Evolutionary conservation across 441 rosid species (phyloP), one percentile per base, ranked within the genome.

Genomic region (Heliophila coronopifolia): DNA sequence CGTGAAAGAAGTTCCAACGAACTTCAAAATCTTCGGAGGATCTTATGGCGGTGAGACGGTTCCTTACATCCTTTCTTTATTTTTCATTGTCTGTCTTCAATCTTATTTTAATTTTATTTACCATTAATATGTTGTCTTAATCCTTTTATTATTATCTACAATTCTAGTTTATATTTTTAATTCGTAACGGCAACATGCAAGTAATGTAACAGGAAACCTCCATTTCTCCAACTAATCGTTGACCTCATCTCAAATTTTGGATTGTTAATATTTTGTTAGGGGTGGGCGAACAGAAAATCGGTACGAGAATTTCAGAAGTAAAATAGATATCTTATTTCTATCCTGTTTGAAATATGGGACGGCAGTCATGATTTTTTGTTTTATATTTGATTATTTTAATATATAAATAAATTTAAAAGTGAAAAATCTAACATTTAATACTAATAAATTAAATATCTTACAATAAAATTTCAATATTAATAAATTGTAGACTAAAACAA

Each of bases 1-100:
- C 66, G 66, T 61, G 66, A 61, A 1, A 39, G 35, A 45, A 27
- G 46, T 60, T 58, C 58, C n/a, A n/a, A 50, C 52, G 25, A 32
- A 36, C 59, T 34, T 28, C 33, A 61, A 61, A 20, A 61, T 61
- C 59, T 61, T 43, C 32, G 3, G 10, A 61, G 43, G 59, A 61
- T 61, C 54, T 43, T 52, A 34, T 43, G 66, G 59, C 66, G 59
- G 59, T 61, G 52, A 42, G 53, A 35, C 66, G 66, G 53, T 61
- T 51, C 45, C 17, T 42, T 43, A 41, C 37, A 50, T 51, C 45
- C 17, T 42, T 43, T 50, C 37, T 50, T 50, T 59, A 50, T 17
- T 2, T 41, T 33, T 42, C 46, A 11, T 23, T 58, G 49, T 48
- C 49, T 38, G 7, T n/a, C 12, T 3, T 17, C 39, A 27, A 6